These are phyloP conservation scores for Auriscalpium orientale DNA, from an alignment of 768 basidiomycete genomes.

Conservation along the genomic window DNA sequence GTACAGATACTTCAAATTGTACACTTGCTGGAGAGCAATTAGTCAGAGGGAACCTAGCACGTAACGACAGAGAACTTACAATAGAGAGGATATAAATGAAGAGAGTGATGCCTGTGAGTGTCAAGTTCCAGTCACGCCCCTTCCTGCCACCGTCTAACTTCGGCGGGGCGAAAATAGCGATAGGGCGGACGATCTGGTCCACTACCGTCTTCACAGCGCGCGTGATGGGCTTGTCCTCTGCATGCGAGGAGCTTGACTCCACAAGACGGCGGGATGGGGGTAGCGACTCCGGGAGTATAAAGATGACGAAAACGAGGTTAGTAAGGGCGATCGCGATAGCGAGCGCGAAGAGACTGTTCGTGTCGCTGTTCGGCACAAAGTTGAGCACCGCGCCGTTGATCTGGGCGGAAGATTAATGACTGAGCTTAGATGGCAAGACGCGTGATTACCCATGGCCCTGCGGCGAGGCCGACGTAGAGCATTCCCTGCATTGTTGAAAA, in stretches of 20 bases:
- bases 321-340: constrained; percentile 11
- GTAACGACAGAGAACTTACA: not conserved
- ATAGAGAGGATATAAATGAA: constrained; percentile 14
- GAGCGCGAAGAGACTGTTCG: constrained; percentile 6
- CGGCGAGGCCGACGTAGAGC: constrained; percentile 16
- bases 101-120: constrained; percentile 10
- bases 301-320: constrained; percentile 9
- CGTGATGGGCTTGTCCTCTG: not conserved
- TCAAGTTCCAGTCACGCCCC: constrained; percentile 15
- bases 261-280: constrained; percentile 3
- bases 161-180: constrained; percentile 9
- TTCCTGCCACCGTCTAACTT: constrained; percentile 8
- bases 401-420: not conserved
- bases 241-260: not conserved
- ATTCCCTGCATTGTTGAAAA: constrained; percentile 16
- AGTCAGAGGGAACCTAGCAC: not conserved
- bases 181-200: constrained; percentile 10
- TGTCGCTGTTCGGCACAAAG: not conserved
- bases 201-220: not conserved
- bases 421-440: not conserved
- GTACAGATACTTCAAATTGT: constrained; percentile 17
- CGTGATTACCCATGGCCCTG: constrained; percentile 12
- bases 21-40: constrained; percentile 10
- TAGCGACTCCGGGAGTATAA: constrained; percentile 16
- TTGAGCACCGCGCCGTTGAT: constrained; percentile 13